phyloP scores from a whole-genome alignment of 768 basidiomycete species.

The Podaxis mareebaensis region DNA sequence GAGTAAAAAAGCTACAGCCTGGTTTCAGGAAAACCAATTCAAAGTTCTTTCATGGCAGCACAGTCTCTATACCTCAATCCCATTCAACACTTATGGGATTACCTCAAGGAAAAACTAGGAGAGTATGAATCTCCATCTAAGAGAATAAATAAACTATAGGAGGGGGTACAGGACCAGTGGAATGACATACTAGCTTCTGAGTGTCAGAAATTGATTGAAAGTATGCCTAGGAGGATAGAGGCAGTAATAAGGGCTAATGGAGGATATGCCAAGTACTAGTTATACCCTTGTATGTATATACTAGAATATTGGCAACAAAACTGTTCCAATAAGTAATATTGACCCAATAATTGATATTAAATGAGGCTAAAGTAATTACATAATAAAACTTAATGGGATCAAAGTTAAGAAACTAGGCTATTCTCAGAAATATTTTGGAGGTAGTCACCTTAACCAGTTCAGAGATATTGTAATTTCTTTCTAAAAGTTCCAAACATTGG shows the following conservation, averaged over 20 bases:
- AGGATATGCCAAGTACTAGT: not conserved
- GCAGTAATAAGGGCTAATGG: not conserved
- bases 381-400: no score
- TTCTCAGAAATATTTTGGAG: no score
- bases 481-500: no score
- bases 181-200: not conserved
- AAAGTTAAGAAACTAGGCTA: no score
- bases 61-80: no score
- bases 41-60: no score
- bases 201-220: not conserved
- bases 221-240: not conserved
- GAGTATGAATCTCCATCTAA: not conserved
- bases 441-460: no score
- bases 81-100: no score
- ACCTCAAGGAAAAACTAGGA: no score
- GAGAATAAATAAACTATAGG: not conserved
- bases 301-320: not conserved
- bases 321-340: not conserved
- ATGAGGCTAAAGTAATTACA: not conserved
- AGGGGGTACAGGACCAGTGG: not conserved
- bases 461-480: no score
- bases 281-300: not conserved
- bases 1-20: conserved; percentile 23
- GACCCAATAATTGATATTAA: not conserved
- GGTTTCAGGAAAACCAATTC: conserved; percentile 29